Evolutionary conservation across 2,329 filamentous ascomycete species (phyloP).

Genomic region (Cadophora luteo-olivacea): DNA sequence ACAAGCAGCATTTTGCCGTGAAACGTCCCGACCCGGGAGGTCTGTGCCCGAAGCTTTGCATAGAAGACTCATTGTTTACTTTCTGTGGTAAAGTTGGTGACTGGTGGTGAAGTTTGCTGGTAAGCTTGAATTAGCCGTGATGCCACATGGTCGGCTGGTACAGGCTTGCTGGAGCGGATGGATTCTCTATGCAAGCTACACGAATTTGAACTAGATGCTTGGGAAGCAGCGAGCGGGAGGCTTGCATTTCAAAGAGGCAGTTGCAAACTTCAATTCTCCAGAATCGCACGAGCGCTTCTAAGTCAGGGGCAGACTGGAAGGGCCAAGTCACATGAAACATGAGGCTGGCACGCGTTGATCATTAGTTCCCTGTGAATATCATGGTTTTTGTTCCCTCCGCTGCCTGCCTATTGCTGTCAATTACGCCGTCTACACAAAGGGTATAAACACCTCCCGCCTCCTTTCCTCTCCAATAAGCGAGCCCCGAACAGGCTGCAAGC

Average conservation of each 20-base stretch:
- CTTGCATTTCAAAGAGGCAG: not conserved
- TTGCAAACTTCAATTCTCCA: not conserved
- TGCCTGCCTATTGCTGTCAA: not conserved
- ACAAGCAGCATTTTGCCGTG: not conserved
- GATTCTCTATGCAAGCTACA: not conserved
- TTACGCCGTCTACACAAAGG: constrained; percentile 17
- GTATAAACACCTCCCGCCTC: constrained; percentile 30
- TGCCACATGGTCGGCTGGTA: not conserved
- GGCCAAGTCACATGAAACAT: not conserved
- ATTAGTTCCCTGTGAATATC: not conserved
- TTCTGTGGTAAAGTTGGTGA: not conserved
- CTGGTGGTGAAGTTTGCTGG: not conserved
- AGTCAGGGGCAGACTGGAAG: not conserved
- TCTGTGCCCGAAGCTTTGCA: constrained; percentile 12
- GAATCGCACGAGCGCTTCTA: not conserved
- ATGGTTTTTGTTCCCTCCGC: not conserved
- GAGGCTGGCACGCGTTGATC: not conserved
- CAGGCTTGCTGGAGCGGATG: not conserved
- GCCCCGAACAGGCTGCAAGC: constrained; percentile 32
- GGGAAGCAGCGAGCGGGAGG: not conserved
- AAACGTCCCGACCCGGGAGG: constrained; percentile 12
- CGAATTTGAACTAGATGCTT: not conserved
- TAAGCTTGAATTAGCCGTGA: not conserved
- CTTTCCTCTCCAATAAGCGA: constrained; percentile 26
- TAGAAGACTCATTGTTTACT: not conserved